Evolutionary conservation across 2,329 filamentous ascomycete species (phyloP), one percentile per base, ranked within the genome.

Genomic region (Exophiala alcalophila): DNA sequence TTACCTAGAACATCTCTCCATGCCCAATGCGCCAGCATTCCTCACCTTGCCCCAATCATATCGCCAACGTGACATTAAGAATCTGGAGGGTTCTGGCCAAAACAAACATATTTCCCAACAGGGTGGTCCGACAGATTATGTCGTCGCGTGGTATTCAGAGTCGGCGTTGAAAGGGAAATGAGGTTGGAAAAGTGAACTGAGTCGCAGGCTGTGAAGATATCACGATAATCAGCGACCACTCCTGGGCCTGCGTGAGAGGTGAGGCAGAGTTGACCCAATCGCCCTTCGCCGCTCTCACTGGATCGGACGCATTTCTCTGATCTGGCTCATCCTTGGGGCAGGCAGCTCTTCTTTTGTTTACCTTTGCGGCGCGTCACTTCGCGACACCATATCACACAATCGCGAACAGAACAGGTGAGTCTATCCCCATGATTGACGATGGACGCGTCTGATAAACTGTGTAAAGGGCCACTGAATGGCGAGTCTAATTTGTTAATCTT

Each of bases 21-120:
- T 42, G 41, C 30, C 33, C 49, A 45, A 29, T 42, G 41, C 45
- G 44, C 34, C 40, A 47, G 39, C 49, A 52, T 52, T 52, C 42
- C 41, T 48, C 38, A 44, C 18, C 15, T 15, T 31, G 28, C 33
- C 18, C 40, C 44, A 46, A 45, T 46, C 44, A 51, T 47, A 49
- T 42, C 16, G 19, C 39, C 44, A 35, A 7, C 12, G 14, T 25
- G 31, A 30, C 12, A 20, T 38, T 16, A 41, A 31, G 29, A 44
- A 44, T 41, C 33, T 16, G 19, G 24, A 15, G 27, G 35, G 11
- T 16, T 14, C 29, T 20, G 36, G 9, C 23, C 43, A 45, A 36
- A 47, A 46, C 40, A 47, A 47, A 50, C 44, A 40, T 33, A 29
- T 18, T 21, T 8, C 26, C 23, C 41, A 27, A 32, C 20, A 19